These are phyloP conservation scores for Crotalaria pallida DNA, from an alignment of 306 rosid species.

Conservation along the genomic window DNA sequence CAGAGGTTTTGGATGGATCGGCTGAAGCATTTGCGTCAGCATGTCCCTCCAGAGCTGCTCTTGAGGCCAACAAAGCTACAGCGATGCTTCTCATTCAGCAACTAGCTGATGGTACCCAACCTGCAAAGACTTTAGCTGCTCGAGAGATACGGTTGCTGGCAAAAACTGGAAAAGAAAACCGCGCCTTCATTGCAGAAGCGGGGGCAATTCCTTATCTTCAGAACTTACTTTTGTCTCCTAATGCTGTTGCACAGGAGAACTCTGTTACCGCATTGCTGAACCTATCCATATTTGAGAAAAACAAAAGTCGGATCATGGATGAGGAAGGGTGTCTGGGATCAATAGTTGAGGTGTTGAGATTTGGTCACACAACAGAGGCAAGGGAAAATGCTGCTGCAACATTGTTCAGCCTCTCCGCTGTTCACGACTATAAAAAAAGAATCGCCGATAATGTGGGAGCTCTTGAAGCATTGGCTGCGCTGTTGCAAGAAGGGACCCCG, in stretches of 20 bases:
- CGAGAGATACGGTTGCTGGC: conserved; percentile 76
- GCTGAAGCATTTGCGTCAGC: conserved; percentile 46
- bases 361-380: conserved; percentile 71
- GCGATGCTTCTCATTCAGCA: conserved; percentile 55
- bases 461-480: conserved; percentile 64
- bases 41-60: conserved; percentile 61
- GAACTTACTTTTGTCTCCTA: conserved; percentile 49
- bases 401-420: conserved; percentile 80
- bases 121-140: conserved; percentile 69
- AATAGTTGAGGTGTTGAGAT: conserved; percentile 58
- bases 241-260: conserved; percentile 72
- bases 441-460: conserved; percentile 69
- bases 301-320: conserved; percentile 68
- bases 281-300: conserved; percentile 64
- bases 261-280: conserved; percentile 87
- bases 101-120: conserved; percentile 52
- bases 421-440: conserved; percentile 72
- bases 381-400: conserved; percentile 93
- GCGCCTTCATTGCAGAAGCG: conserved; percentile 77
- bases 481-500: conserved; percentile 61
- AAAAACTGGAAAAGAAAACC: conserved; percentile 74
- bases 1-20: conserved; percentile 47
- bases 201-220: conserved; percentile 80
- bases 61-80: conserved; percentile 61
- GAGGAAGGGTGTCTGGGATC: conserved; percentile 73